Evolutionary conservation across 768 basidiomycete species (phyloP).

Genomic region (Phaffia tasmanica): DNA sequence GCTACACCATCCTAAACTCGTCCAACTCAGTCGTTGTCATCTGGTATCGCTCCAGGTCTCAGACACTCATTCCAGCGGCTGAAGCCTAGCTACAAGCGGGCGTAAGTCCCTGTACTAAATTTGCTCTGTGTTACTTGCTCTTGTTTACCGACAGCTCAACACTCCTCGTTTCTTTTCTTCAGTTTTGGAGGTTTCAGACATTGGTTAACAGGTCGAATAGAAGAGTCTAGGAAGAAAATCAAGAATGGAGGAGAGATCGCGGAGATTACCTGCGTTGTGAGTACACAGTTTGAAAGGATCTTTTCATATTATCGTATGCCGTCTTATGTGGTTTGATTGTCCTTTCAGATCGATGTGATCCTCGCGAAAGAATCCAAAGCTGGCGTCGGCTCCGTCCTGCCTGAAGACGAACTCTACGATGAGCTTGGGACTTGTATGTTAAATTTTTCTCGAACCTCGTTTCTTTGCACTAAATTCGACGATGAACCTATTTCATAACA

Average conservation of each 20-base stretch:
- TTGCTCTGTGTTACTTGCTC: no score
- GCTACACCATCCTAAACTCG: not conserved
- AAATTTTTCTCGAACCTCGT: not conserved
- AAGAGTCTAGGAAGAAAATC: not conserved
- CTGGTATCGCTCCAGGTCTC: not conserved
- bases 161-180: no score
- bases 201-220: conserved; percentile 7
- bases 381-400: conserved; percentile 12
- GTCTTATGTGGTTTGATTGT: not conserved
- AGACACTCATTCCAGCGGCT: conserved; percentile 1
- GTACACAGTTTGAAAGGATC: not conserved
- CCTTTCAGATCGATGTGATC: conserved; percentile 6
- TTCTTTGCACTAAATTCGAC: not conserved
- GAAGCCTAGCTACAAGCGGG: conserved; percentile 3
- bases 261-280: conserved; percentile 1
- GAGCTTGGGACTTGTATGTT: conserved; percentile 13
- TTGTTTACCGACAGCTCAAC: no score
- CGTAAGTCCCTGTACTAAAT: not conserved
- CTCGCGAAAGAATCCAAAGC: conserved; percentile 4
- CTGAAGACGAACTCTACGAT: conserved; percentile 3
- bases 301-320: not conserved
- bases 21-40: not conserved
- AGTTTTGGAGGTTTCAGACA: not conserved
- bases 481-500: not conserved
- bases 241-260: conserved; percentile 15